Percentiles rank a stretch among this genome's conserved stretches.
Evolutionary conservation across 140 eudicot genomes (phyloP).

Genomic region (Erigeron philadelphicus): DNA sequence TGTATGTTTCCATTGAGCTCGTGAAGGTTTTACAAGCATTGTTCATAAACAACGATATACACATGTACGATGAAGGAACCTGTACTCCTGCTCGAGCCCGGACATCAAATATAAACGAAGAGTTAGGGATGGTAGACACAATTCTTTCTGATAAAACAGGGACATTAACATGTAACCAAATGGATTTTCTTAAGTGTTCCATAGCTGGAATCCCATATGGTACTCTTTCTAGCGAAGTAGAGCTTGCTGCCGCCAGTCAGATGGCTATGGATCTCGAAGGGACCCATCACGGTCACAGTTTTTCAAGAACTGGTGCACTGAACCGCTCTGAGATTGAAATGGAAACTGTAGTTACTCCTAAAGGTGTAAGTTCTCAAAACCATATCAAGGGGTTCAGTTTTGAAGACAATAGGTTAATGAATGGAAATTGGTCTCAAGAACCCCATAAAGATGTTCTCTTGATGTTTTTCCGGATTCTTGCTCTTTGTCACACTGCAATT

Average conservation of each 20-base stretch:
- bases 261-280: slow-evolving; percentile 75
- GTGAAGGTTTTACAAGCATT: slow-evolving; percentile 89
- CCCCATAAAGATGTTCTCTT: slow-evolving; percentile 54
- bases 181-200: slow-evolving; percentile 86
- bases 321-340: slow-evolving; percentile 52
- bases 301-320: slow-evolving; percentile 19
- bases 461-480: slow-evolving; percentile 66
- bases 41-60: slow-evolving; percentile 66
- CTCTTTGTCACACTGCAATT: slow-evolving; percentile 85
- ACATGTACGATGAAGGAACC: slow-evolving; percentile 82
- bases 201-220: slow-evolving; percentile 74
- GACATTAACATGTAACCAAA: slow-evolving; percentile 82
- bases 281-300: slow-evolving; percentile 17
- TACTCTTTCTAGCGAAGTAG: slow-evolving; percentile 69
- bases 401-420: slow-evolving; percentile 66
- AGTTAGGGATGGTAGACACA: slow-evolving; percentile 85
- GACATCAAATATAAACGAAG: slow-evolving; percentile 84
- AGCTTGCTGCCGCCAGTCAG: slow-evolving; percentile 82
- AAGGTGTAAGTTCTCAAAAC: slow-evolving; percentile 30
- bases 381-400: slow-evolving; percentile 75
- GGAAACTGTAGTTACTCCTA: slow-evolving; percentile 48
- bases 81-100: slow-evolving; percentile 90
- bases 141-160: slow-evolving; percentile 92
- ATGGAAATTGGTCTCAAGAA: slow-evolving; percentile 66
- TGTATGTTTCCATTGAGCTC: slow-evolving; percentile 83